Percentiles rank a stretch among this genome's conserved stretches.
Conservation (phyloP, 1,284 basidiomycete species). For the Rhodotorula sp. region DNA sequence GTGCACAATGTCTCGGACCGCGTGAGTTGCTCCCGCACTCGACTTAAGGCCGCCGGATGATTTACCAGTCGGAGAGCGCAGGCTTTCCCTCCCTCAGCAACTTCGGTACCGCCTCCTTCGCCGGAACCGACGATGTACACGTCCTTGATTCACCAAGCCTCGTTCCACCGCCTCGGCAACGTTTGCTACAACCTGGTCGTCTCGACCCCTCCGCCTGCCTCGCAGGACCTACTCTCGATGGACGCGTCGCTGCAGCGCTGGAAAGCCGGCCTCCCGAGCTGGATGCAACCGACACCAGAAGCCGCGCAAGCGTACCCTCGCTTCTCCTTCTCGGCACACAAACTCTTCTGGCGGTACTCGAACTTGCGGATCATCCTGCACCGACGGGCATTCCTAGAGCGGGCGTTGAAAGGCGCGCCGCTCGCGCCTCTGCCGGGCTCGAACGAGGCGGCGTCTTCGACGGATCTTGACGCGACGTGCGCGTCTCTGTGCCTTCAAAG, state of each 20-base stretch:
- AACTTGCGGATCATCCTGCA: slow-evolving; percentile 12
- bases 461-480: background rate
- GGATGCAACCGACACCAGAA: slow-evolving; percentile 5
- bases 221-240: background rate
- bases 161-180: slow-evolving; percentile 1
- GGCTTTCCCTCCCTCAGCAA: background rate
- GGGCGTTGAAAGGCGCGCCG: slow-evolving; percentile 3
- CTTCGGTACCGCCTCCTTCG: background rate
- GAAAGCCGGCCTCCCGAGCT: background rate
- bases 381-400: slow-evolving; percentile 15
- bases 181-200: background rate
- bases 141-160: slow-evolving; percentile 8
- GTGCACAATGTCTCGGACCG: slow-evolving; percentile 5
- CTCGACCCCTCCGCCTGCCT: background rate
- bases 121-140: slow-evolving; percentile 6
- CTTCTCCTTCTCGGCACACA: slow-evolving; percentile 4
- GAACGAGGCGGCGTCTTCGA: background rate
- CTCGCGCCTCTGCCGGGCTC: background rate
- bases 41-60: no score
- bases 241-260: slow-evolving; percentile 9
- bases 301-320: background rate
- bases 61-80: no score
- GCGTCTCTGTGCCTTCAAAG: background rate
- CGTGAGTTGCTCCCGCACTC: background rate
- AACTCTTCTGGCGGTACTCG: slow-evolving; percentile 12